Evolutionary conservation across 306 rosid species (phyloP).

Genomic region (Lathyrus aphaca): DNA sequence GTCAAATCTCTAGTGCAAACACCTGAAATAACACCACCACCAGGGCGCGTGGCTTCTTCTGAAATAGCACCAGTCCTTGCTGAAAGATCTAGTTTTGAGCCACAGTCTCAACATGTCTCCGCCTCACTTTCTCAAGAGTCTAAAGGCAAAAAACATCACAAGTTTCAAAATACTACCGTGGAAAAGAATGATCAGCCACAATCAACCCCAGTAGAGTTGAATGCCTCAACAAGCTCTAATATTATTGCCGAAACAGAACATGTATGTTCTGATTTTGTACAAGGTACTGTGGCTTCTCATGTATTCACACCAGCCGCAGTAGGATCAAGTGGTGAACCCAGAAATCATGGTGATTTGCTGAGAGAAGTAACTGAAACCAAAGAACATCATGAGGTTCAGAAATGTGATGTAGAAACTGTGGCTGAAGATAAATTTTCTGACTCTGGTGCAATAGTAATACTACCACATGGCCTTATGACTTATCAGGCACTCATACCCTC

Average conservation of each 20-base stretch:
- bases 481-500: background rate
- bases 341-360: background rate
- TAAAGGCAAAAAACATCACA: too few relatives aligned
- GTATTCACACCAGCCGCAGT: background rate
- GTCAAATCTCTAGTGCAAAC: background rate
- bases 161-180: background rate
- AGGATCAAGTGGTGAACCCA: constrained; percentile 8
- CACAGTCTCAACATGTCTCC: background rate
- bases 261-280: constrained; percentile 1
- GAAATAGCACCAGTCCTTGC: background rate
- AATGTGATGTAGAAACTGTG: background rate
- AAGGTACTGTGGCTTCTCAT: background rate
- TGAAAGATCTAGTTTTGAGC: constrained; percentile 11
- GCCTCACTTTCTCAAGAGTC: background rate
- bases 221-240: constrained; percentile 1
- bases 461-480: background rate
- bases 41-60: background rate
- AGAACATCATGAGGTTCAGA: background rate
- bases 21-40: constrained; percentile 1
- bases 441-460: background rate
- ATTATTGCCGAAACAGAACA: background rate
- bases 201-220: background rate
- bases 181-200: background rate
- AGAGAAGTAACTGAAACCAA: background rate
- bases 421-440: background rate